Evolutionary conservation across 139 green algal species (phyloP), one percentile per base, ranked within the genome.

Genomic region (Haematococcus lacustris): DNA sequence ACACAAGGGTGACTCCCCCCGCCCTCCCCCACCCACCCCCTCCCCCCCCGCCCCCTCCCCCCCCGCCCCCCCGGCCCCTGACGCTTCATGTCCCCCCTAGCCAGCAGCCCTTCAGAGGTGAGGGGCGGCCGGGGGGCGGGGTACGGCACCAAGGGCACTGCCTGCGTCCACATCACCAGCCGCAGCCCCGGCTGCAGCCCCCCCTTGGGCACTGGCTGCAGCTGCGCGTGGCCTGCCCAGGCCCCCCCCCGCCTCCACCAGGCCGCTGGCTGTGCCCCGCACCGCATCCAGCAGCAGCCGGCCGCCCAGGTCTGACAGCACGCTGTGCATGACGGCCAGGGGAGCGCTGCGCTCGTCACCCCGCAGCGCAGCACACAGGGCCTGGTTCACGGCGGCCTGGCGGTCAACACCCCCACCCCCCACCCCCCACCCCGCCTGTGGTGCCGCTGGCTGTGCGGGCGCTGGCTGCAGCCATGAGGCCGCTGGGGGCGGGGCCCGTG

Each of bases 251-350:
- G 57, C n/a, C 33, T 51, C 70, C 30, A 72, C 38, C 57, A 83
- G 66, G n/a, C 38, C 41, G 1, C 62, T 51, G 26, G 74, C 74
- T 7, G 71, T 66, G 32, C 38, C 67, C 32, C 38, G n/a, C 32
- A 67, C 59, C 43, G 74, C 78, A 51, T 84, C 71, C 28, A 78
- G 59, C 66, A 80, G 71, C 66, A 84, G 66, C 26, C 78, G n/a
- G 3, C 68, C 73, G 2, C 67, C 63, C 38, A 84, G 60, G 33
- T 80, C 78, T 1, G 70, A 67, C 2, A 84, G 59, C 32, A 84
- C 71, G 51, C 59, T 66, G 60, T 84, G 78, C 66, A 78, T 76
- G 7, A 78, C 51, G 32, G 66, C 70, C 38, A 83, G 59, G 33
- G 78, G 78, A 9, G 65, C 60, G 0, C 62, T 51, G 5, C 47